Base-by-base conservation (phyloP, 129 eudicot species). In the carrot (Daucus carota) region DNA sequence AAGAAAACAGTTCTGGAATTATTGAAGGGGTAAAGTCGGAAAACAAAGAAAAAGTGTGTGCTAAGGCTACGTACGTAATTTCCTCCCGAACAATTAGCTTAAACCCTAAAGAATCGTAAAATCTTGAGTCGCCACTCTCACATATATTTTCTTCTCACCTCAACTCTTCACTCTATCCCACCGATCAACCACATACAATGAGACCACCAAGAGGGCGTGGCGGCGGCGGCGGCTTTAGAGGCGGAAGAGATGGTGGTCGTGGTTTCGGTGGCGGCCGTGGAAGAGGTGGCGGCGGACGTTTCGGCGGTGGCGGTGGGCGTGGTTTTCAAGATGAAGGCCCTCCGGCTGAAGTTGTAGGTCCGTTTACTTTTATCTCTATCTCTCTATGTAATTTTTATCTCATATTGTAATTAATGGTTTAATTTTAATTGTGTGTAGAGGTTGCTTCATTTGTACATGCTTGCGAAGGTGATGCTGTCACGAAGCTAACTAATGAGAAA, bases 391-490 rank as follows among this genome's bases (percentile, higher is more conserved):
- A 57, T n/a, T 57, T 57, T n/a, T 57, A 8, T 20, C 24, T 57
- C 15, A 8, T 54, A 3, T 26, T 20, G 60, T 45, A 28, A 20
- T 43, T 33, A 2, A 29, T 31, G 41, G 43, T 46, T 71, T 74
- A 42, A 73, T 52, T 57, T 36, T 62, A 54, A 46, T 32, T n/a
- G 44, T 69, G 1, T 80, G 85, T 84, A 93, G 98, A 93, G 89
- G 92, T 93, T 43, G 84, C 98, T 32, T 31, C 90, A 28, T 93
- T 93, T 84, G 82, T 93, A 70, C 92, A 90, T 77, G 97, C 97
- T 38, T 83, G 91, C 79, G 98, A 93, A 76, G 98, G 98, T 36
- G 98, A 93, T 68, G 98, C 98, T 18, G 97, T 93, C 2, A 87
- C 98, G 0, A 93, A 93, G 88, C 93, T 93, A 15, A 90, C 97